phyloP scores from a whole-genome alignment of 176 grass and related monocot genomes.

The Oryza glumipatula region DNA sequence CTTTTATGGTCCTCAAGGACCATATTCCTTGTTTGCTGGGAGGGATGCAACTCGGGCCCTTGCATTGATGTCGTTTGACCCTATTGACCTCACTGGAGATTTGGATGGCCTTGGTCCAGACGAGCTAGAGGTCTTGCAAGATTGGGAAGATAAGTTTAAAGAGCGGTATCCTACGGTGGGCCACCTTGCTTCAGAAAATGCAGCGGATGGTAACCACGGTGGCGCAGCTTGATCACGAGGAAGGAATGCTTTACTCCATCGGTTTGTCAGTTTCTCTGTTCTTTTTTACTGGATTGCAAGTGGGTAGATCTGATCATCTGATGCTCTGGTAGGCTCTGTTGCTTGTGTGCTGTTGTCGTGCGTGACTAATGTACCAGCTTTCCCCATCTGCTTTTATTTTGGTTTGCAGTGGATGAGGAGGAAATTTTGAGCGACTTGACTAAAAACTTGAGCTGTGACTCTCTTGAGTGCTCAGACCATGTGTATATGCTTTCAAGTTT shows the following conservation, averaged over 20 bases:
- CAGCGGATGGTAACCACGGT: neutral
- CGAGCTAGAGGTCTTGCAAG: conserved; percentile 81
- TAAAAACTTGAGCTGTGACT: neutral
- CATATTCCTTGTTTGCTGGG: conserved; percentile 89
- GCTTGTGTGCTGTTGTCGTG: neutral
- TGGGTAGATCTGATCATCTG: conserved; percentile 49
- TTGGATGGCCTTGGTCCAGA: conserved; percentile 65
- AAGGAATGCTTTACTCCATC: conserved; percentile 20
- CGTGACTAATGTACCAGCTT: conserved; percentile 29
- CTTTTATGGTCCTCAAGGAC: conserved; percentile 88
- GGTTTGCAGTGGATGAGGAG: neutral
- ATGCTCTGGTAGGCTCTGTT: conserved; percentile 30
- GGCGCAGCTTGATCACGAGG: conserved; percentile 20
- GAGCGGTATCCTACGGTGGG: conserved; percentile 86
- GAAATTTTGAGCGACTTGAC: conserved; percentile 25
- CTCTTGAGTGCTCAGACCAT: neutral
- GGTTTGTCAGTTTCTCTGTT: conserved; percentile 25
- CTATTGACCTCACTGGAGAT: conserved; percentile 74
- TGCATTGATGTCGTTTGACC: conserved; percentile 96
- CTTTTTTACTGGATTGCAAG: conserved; percentile 15
- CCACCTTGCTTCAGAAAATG: conserved; percentile 44
- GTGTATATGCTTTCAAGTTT: conserved; percentile 7
- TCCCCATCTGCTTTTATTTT: conserved; percentile 27
- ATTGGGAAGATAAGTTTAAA: conserved; percentile 93
- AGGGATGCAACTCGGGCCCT: conserved; percentile 82